phyloP scores from a whole-genome alignment of 73 alveolate genomes.

The Durusdinium trenchii region DNA sequence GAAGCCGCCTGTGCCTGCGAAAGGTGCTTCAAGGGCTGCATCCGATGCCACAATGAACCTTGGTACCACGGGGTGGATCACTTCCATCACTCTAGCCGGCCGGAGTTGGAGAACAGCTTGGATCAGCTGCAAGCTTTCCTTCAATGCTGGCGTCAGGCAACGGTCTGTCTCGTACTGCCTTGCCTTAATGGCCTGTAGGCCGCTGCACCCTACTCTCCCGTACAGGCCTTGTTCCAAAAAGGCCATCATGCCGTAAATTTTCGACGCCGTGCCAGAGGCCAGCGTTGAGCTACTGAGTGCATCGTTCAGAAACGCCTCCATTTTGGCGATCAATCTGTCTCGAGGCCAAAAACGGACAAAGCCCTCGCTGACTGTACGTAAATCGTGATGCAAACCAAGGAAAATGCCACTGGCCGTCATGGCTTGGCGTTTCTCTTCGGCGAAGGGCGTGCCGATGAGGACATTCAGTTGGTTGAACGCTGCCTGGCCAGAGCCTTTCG shows the following conservation, averaged over 20 bases:
- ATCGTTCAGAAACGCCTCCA: not conserved
- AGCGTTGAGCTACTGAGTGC: not conserved
- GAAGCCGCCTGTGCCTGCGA: not conserved
- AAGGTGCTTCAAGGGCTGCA: not conserved
- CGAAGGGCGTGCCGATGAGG: not conserved
- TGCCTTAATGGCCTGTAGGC: slow-evolving; percentile 8
- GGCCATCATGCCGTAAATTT: not conserved
- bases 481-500: not conserved
- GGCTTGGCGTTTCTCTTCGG: not conserved
- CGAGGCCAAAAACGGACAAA: not conserved
- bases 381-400: not conserved
- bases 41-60: not conserved
- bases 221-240: not conserved
- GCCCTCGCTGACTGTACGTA: not conserved
- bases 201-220: not conserved
- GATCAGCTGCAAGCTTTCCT: not conserved
- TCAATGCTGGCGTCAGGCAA: not conserved
- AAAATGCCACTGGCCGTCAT: not conserved
- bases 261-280: not conserved
- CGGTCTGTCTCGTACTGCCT: not conserved
- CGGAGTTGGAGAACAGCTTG: not conserved
- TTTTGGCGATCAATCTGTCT: not conserved
- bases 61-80: not conserved
- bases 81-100: not conserved
- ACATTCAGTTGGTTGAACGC: not conserved